Base-by-base conservation (phyloP, 305 asterid species). In the Caryopteris hybrid region DNA sequence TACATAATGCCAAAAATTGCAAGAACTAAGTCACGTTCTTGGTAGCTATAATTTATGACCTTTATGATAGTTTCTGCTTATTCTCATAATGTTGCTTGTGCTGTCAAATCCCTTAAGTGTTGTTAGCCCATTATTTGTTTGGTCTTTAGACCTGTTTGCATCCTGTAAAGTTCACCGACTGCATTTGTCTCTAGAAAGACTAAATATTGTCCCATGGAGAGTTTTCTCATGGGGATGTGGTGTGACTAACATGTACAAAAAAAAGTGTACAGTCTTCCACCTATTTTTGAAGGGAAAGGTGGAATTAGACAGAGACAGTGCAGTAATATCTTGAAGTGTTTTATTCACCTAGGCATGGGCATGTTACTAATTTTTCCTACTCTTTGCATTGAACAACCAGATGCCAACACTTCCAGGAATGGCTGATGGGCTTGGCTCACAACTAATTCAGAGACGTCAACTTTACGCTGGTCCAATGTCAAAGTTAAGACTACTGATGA, bases 401-500 rank as follows among this genome's bases (percentile, higher is more conserved):
- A 74, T 86, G 72, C 85, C 91, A 10, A 61, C 82, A 80, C 78
- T 85, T 71, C 83, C 87, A 1, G 91, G 89, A 69, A 75, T 85
- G 85, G 80, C 73, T 73, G 92, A 95, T 80, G 99, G 94, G 50
- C 88, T 82, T 77, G 94, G 92, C 58, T 76, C 98, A 39, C 98
- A 89, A 73, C 76, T 88, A 62, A 48, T 84, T 88, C 95, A 85
- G 78, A 83, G 99, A 56, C 86, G 94, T 42, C 97, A 87, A 72
- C 96, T 94, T 72, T 91, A 85, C 77, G 77, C 97, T 69, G 90
- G 68, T 46, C 92, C 99, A 12, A 85, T 92, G 99, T 95, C 99
- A 13, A 95, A 92, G 79, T 80, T 95, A 86, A 89, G 99, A 79
- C 72, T 72, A 50, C 86, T 95, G 59, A 95, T 89, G 96, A 95